These are phyloP conservation scores for Scytalidium sp. DNA, from an alignment of 2,329 filamentous ascomycete genomes.

Conservation along the genomic window DNA sequence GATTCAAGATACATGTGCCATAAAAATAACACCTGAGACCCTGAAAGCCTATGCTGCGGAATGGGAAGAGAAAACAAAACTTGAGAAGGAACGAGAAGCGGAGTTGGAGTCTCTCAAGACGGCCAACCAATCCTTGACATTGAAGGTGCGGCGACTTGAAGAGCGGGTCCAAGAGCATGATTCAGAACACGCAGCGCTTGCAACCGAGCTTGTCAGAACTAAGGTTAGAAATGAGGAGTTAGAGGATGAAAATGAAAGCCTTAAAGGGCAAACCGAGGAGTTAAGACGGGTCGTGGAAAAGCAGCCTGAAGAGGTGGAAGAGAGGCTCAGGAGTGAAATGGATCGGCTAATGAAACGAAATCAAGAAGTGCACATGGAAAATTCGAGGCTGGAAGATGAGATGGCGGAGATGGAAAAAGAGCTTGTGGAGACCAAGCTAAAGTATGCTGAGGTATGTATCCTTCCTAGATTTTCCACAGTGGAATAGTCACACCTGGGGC, in stretches of 20 bases:
- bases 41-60: constrained; percentile 78
- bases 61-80: constrained; percentile 88
- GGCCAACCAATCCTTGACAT: constrained; percentile 63
- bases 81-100: constrained; percentile 76
- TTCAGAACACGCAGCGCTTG: constrained; percentile 83
- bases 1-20: constrained; percentile 85
- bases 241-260: constrained; percentile 82
- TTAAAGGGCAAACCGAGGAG: constrained; percentile 82
- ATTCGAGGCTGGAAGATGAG: constrained; percentile 82
- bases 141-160: constrained; percentile 80
- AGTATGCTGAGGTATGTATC: constrained; percentile 83
- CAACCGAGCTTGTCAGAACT: constrained; percentile 84
- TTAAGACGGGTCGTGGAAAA: constrained; percentile 83
- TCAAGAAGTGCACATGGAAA: constrained; percentile 90
- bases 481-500: constrained; percentile 1
- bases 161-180: constrained; percentile 86
- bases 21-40: constrained; percentile 80
- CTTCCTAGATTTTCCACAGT: constrained; percentile 2
- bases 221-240: constrained; percentile 94
- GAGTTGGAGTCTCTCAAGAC: constrained; percentile 74
- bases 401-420: constrained; percentile 89
- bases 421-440: constrained; percentile 91
- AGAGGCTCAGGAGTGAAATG: constrained; percentile 77
- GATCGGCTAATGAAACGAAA: constrained; percentile 91
- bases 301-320: constrained; percentile 86